Evolutionary conservation across 2,329 filamentous ascomycete genomes (phyloP).

Genomic region (Nemania serpens): DNA sequence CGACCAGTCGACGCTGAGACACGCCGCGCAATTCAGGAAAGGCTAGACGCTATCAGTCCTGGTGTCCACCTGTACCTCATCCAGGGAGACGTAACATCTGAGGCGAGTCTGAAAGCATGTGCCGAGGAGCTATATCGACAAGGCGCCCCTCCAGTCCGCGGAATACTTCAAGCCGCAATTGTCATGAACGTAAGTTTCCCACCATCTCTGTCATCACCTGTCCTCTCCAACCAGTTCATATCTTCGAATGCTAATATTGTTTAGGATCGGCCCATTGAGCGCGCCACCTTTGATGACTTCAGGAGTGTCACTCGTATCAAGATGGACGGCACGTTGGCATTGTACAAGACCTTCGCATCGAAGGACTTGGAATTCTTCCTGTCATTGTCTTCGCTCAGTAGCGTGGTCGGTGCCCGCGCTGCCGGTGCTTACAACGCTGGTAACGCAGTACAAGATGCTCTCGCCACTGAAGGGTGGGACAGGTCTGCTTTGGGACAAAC

Average conservation of each 20-base stretch:
- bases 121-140: constrained; percentile 1
- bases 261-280: constrained; percentile 26
- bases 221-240: neutral
- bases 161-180: constrained; percentile 24
- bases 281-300: constrained; percentile 23
- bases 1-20: neutral
- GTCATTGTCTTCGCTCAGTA: constrained; percentile 28
- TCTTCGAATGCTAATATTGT: no score
- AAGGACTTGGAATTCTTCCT: constrained; percentile 32
- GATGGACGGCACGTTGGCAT: constrained; percentile 17
- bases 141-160: constrained; percentile 22
- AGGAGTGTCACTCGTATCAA: constrained; percentile 10
- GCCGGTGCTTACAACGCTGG: constrained; percentile 29
- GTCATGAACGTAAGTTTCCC: constrained; percentile 20
- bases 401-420: constrained; percentile 17
- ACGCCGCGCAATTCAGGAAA: no score
- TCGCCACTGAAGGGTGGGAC: constrained; percentile 8
- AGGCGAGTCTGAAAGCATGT: neutral
- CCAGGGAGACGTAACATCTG: constrained; percentile 14
- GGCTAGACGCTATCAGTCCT: neutral
- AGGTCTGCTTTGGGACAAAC: no score
- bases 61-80: neutral
- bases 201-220: no score
- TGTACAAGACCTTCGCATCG: constrained; percentile 22
- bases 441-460: constrained; percentile 27